Evolutionary conservation across 768 basidiomycete genomes (phyloP), one percentile per base, ranked within the genome.

Genomic region (Tylopilus sp.): DNA sequence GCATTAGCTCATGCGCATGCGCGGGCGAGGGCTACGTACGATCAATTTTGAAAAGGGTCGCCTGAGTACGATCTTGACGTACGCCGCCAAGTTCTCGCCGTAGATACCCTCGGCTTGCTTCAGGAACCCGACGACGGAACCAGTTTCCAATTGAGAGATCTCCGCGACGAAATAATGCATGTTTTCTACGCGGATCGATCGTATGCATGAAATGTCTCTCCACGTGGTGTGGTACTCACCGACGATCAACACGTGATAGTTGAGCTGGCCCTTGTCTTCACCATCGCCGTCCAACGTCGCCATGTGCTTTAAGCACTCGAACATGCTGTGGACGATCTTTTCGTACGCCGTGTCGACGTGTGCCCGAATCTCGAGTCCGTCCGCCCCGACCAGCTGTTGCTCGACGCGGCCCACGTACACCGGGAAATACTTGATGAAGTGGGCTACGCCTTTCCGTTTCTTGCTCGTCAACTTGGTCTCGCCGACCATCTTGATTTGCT

Each of bases 241-340:
- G 52, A 98, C 88, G 55, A 98, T 77, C 63, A 96, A 87, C 60
- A 98, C 92, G 66, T 97, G 93, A 59, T 92, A 97, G 69, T 98
- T 98, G 48, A 98, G 79, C 65, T 96, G 93, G 0, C 94, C 94
- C 71, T 98, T 98, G 69, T 94, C 95, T 65, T 98, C 96, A 0
- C 83, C 89, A 51, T 91, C 92, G 1, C 92, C 90, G 52, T 94
- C 89, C 78, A 96, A 74, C 69, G 97, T 98, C 12, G 95, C 96
- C 83, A 98, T 92, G 55, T 95, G 93, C 71, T 93, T 94, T 56
- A 98, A 70, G 14, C 84, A 87, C 41, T 92, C 94, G 64, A 98
- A 95, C 83, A 98, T 97, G 38, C 85, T 77, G 55, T 87, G 84
- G 33, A 93, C 88, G 38, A 98, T 89, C 60, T 78, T 84, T 66